Percentiles rank a stretch among this genome's conserved stretches.
phyloP scores from a whole-genome alignment of 2,329 filamentous ascomycete genomes.

The Sclerotinia borealis region DNA sequence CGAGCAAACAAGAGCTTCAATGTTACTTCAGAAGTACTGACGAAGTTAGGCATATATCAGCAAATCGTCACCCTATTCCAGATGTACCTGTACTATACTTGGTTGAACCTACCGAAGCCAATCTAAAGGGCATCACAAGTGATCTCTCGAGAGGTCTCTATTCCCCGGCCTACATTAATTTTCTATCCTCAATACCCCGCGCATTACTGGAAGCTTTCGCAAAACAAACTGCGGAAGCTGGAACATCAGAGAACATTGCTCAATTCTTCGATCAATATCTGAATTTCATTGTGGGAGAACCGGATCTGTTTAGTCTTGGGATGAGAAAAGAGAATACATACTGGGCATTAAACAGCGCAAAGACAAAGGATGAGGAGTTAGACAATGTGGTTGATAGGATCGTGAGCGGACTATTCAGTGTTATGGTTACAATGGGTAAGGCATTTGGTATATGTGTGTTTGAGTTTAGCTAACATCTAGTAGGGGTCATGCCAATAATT shows the following conservation, averaged over 20 bases:
- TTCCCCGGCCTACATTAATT: slow-evolving; percentile 92
- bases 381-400: slow-evolving; percentile 84
- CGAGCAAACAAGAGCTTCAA: neutral
- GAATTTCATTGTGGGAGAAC: slow-evolving; percentile 94
- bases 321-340: slow-evolving; percentile 89
- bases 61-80: slow-evolving; percentile 80
- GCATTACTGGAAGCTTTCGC: slow-evolving; percentile 93
- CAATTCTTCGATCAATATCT: slow-evolving; percentile 96
- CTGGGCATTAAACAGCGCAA: slow-evolving; percentile 90
- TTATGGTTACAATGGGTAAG: slow-evolving; percentile 94
- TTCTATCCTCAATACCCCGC: slow-evolving; percentile 86
- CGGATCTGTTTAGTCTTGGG: slow-evolving; percentile 88
- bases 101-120: slow-evolving; percentile 78
- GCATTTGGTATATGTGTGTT: neutral
- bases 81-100: slow-evolving; percentile 96
- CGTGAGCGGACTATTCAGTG: slow-evolving; percentile 94
- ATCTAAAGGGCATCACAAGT: slow-evolving; percentile 74
- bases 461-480: slow-evolving; percentile 24
- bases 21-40: slow-evolving; percentile 20
- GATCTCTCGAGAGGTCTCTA: slow-evolving; percentile 87
- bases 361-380: slow-evolving; percentile 83
- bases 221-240: slow-evolving; percentile 73
- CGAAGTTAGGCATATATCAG: slow-evolving; percentile 65
- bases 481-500: slow-evolving; percentile 89
- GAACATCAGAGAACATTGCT: slow-evolving; percentile 81